These are phyloP conservation scores for Wickerhamomyces pijperi DNA, from an alignment of 805 yeast genomes.

Conservation along the genomic window DNA sequence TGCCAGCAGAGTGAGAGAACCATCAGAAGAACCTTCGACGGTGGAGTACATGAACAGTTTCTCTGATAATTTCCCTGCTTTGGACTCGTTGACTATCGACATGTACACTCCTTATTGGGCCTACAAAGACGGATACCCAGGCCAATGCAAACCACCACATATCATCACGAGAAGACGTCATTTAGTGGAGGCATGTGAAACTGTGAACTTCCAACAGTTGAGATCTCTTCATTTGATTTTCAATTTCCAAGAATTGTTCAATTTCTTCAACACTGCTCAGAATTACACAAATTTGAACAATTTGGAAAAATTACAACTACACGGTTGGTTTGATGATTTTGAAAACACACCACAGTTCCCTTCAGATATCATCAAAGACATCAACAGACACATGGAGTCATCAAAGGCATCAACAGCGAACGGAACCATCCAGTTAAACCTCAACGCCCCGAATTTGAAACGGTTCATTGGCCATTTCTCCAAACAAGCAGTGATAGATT, in stretches of 20 bases:
- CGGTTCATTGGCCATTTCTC: not conserved
- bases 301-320: not conserved
- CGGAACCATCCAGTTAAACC: not conserved
- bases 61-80: not conserved
- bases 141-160: not conserved
- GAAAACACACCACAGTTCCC: not conserved
- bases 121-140: not conserved
- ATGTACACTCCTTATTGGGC: not conserved
- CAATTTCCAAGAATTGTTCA: not conserved
- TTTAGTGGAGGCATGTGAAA: not conserved
- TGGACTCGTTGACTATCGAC: not conserved
- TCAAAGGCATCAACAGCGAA: not conserved
- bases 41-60: not conserved
- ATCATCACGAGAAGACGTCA: not conserved
- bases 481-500: not conserved
- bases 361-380: not conserved
- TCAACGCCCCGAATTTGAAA: not conserved
- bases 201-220: not conserved
- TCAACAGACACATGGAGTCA: not conserved
- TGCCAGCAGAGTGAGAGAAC: too few relatives aligned
- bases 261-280: not conserved
- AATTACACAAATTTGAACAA: too few relatives aligned
- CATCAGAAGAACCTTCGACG: not conserved
- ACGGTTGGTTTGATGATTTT: not conserved
- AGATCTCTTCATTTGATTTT: not conserved